Conservation (phyloP, 2,329 filamentous ascomycete genomes). For the Ophioceras dolichostomum region DNA sequence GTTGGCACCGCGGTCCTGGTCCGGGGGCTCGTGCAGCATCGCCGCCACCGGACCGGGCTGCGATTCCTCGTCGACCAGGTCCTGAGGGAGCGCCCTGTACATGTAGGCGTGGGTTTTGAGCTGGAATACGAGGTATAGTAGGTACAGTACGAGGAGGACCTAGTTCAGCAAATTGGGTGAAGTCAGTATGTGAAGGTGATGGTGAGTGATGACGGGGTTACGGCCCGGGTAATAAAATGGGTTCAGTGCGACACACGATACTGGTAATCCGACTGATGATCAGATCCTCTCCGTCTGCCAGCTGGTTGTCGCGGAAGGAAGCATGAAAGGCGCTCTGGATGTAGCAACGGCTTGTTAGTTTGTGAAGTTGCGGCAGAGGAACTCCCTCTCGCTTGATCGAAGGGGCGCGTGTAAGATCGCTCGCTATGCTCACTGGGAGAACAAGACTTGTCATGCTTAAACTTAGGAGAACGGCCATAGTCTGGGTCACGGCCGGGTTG, state of each 20-base stretch:
- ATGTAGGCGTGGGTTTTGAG: conserved; percentile 86
- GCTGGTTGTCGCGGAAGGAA: conserved; percentile 52
- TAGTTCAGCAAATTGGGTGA: conserved; percentile 13
- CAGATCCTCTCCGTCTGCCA: conserved; percentile 60
- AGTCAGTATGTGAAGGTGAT: conserved; percentile 10
- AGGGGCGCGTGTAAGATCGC: not conserved
- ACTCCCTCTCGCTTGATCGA: not conserved
- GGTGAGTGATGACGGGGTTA: not conserved
- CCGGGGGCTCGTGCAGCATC: conserved; percentile 58
- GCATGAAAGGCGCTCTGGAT: conserved; percentile 83
- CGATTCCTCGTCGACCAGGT: conserved; percentile 84
- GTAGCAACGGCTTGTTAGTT: too few relatives aligned
- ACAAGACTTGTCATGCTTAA: conserved; percentile 82
- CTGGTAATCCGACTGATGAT: conserved; percentile 85
- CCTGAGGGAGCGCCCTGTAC: conserved; percentile 85
- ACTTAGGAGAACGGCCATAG: conserved; percentile 88
- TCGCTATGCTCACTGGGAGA: conserved; percentile 50
- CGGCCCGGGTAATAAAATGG: not conserved
- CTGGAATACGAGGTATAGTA: conserved; percentile 78
- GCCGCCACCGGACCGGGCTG: conserved; percentile 74
- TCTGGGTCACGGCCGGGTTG: conserved; percentile 90
- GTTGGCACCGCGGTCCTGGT: not conserved
- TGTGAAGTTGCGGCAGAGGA: not conserved
- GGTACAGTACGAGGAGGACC: conserved; percentile 70
- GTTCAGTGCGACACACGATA: conserved; percentile 42